A percentile compares a stretch with the other conserved stretches of the same genome.
Evolutionary conservation across 2,329 filamentous ascomycete species (phyloP).

Genomic region (Beauveria sp.): DNA sequence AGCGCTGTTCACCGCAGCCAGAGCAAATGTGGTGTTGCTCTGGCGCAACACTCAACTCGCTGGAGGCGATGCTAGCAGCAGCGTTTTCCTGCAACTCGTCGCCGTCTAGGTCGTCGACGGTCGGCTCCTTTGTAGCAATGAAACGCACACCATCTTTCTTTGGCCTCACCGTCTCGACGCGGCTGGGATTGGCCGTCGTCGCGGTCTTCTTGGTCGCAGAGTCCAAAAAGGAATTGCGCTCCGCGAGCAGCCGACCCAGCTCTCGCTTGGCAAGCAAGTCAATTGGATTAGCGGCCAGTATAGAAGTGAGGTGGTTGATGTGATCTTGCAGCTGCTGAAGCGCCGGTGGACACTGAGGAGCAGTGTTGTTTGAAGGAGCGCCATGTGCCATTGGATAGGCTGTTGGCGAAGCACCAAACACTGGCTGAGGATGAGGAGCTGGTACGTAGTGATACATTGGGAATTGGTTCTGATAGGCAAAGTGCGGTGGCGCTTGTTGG

Average conservation of each 20-base stretch:
- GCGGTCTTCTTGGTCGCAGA: not conserved
- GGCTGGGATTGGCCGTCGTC: constrained; percentile 6
- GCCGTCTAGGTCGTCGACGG: not conserved
- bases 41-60: not conserved
- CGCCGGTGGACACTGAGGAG: not conserved
- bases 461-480: not conserved
- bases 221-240: constrained; percentile 2
- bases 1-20: constrained; percentile 28
- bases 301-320: not conserved
- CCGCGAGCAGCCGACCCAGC: not conserved
- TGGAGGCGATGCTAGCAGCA: not conserved
- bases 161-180: not conserved
- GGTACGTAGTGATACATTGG: constrained; percentile 1
- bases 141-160: not conserved
- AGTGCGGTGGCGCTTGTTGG: not conserved
- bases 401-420: not conserved
- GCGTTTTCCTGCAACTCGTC: not conserved
- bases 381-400: not conserved
- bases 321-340: not conserved
- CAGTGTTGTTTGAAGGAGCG: not conserved
- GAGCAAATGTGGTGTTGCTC: constrained; percentile 26
- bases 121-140: not conserved
- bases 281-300: not conserved
- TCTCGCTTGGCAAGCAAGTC: not conserved
- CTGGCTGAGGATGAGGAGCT: not conserved